Conservation (phyloP, 805 yeast species). For the Naumovozyma castellii region DNA sequence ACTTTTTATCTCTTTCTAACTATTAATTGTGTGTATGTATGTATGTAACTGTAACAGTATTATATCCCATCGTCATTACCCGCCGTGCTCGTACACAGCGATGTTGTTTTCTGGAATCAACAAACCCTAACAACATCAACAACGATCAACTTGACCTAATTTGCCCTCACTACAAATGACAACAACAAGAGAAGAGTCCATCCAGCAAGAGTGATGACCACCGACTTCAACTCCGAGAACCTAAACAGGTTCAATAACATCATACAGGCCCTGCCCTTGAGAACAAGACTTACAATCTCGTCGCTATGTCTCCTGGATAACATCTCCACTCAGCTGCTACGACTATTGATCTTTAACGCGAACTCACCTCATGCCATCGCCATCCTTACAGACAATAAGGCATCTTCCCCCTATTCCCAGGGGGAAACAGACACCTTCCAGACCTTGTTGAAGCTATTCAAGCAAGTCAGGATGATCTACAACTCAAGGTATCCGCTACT, state of each 20-base stretch:
- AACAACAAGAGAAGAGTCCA: too few species aligned
- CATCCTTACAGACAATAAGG: conserved; percentile 46
- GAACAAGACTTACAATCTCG: conserved; percentile 56
- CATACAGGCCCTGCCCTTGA: conserved; percentile 27
- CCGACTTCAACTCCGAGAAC: conserved; percentile 13
- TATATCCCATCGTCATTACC: too few species aligned
- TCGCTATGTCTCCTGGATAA: conserved; percentile 73
- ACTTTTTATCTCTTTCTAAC: too few species aligned
- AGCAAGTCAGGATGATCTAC: conserved; percentile 63
- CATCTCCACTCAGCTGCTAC: conserved; percentile 67
- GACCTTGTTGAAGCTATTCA: conserved; percentile 65
- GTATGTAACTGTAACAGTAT: too few species aligned
- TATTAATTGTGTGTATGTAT: too few species aligned
- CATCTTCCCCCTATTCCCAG: conserved; percentile 42
- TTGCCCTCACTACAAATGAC: too few species aligned
- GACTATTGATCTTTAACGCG: conserved; percentile 63
- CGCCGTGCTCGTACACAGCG: too few species aligned
- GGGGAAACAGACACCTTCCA: conserved; percentile 52
- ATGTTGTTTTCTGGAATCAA: too few species aligned
- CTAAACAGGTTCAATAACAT: conserved; percentile 18
- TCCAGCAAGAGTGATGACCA: too few species aligned
- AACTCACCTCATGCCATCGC: conserved; percentile 45
- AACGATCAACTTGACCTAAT: too few species aligned
- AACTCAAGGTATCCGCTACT: conserved; percentile 62
- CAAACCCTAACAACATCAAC: too few species aligned